A percentile compares a stretch with the other conserved stretches of the same genome.
Conservation (phyloP, 1,284 basidiomycete genomes). For the Ceratobasidium sp. region DNA sequence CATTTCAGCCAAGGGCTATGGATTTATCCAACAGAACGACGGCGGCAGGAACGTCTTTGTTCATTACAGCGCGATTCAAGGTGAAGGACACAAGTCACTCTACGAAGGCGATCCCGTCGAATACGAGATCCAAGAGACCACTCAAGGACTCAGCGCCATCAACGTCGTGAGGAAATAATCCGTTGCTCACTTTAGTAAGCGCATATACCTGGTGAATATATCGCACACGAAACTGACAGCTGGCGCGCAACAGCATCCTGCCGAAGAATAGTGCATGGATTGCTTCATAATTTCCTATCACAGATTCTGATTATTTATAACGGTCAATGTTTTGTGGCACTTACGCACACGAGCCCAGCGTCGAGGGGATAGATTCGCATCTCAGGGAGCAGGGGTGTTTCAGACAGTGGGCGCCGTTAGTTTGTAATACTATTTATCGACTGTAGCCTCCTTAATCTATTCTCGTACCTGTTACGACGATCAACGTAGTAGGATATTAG, state of each 20-base stretch:
- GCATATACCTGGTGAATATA: neutral
- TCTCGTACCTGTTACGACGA: neutral
- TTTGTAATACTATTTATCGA: conserved; percentile 12
- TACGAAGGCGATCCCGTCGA: conserved; percentile 39
- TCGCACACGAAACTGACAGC: neutral
- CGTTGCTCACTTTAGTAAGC: neutral
- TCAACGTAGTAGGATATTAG: neutral
- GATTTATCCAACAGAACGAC: conserved; percentile 32
- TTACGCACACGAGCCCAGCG: neutral
- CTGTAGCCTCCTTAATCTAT: conserved; percentile 29
- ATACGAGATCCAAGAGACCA: conserved; percentile 20
- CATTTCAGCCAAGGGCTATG: conserved; percentile 38
- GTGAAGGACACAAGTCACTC: conserved; percentile 35
- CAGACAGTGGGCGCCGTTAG: conserved; percentile 22
- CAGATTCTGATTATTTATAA: conserved; percentile 16
- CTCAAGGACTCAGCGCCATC: conserved; percentile 15
- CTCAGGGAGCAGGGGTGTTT: conserved; percentile 7
- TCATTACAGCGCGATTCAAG: conserved; percentile 32
- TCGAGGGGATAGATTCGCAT: neutral
- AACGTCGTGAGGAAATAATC: conserved; percentile 37
- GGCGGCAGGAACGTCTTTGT: conserved; percentile 39
- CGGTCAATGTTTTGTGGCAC: conserved; percentile 6
- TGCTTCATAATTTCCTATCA: neutral
- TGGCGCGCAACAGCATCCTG: neutral
- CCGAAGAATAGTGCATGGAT: neutral